Base-by-base conservation (phyloP, 2,329 filamentous ascomycete species). In the Endothia cerciana region DNA sequence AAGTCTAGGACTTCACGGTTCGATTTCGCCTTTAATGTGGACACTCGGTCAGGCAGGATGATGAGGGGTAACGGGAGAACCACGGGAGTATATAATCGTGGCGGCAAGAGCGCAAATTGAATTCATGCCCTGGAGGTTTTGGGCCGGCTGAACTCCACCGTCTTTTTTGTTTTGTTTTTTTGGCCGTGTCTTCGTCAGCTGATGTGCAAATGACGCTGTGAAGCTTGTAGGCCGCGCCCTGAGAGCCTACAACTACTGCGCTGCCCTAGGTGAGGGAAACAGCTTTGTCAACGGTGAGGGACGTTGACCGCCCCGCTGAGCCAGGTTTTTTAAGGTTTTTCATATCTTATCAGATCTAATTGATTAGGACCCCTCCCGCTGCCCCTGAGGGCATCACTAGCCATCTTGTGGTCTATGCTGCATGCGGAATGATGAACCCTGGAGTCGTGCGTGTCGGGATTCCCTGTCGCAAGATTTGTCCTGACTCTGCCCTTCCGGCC, bases 81-180 rank as follows among this genome's bases (percentile, higher is more conserved):
- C 45, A 22, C 25, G n/a, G 45, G 25, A 49, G 22, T 13, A 11
- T 25, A 30, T 25, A 33, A 59, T 59, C 13, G 57, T 28, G 8
- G 57, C 57, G 57, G 57, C 40, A 59, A 59, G 57, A 45, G 57
- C 57, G 57, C 57, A 59, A 45, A 45, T 43, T 45, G 13, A 15
- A 30, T 22, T 45, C 45, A 59, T 59, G 57, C 57, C 57, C 8
- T 45, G 57, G 22, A 41, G 13, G 4, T 57, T 28, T 41, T 41
- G 13, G n/a, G 10, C 22, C 57, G 22, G 17, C 57, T 8, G 8
- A 13, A 30, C 38, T 59, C 57, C 40, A 43, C 57, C 19, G 40
- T 19, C 40, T 22, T 57, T 22, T 25, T 36, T 25, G 56, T n/a
- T n/a, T n/a, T n/a, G n/a, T n/a, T n/a, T n/a, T n/a, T n/a, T 25